Evolutionary conservation across 2,329 filamentous ascomycete genomes (phyloP), one percentile per base, ranked within the genome.

Genomic region (Achaetomium macrosporum): DNA sequence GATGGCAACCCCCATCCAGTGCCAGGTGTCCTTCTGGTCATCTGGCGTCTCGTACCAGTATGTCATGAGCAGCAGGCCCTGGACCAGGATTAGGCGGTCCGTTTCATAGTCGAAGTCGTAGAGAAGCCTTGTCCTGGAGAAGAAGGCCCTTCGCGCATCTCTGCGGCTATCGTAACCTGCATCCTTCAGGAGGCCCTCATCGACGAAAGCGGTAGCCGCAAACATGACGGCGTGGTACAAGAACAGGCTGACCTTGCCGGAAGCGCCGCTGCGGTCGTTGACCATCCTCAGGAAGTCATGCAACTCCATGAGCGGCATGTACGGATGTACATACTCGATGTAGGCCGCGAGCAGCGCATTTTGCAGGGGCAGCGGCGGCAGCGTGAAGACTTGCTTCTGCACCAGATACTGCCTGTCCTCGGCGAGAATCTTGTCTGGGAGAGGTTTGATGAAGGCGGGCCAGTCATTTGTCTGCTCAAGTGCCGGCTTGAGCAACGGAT

Each of bases 1-100:
- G 55, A 95, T 88, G 40, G 91, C 92, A 36, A 96, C 89, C 16
- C 92, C 92, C 88, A 96, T 95, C 92, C 91, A 96, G 67, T 96
- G 91, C 88, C 92, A 96, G 42, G 91, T 96, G 68, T 96, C 92
- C 69, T 96, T 96, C 66, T 96, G 90, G 67, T 96, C 92, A 70
- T 96, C 90, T 0, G 91, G 91, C 12, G 90, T 95, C 70, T 96
- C 91, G 68, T 96, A 96, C 87, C 92, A 97, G 68, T 95, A 96
- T 3, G 91, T 96, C 87, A 96, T 91, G 55, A 96, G 78, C 20
- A 96, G 76, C 19, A 96, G 76, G 5, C 88, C 86, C 70, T 96
- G 92, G 15, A 96, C 90, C 20, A 96, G 79, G 17, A 90, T 83
- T 53, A 96, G 85, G 47, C 91, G 87, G 68, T 96, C 91, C 42